Evolutionary conservation across 2,329 filamentous ascomycete species (phyloP).

Genomic region (Simplicillium sp.): DNA sequence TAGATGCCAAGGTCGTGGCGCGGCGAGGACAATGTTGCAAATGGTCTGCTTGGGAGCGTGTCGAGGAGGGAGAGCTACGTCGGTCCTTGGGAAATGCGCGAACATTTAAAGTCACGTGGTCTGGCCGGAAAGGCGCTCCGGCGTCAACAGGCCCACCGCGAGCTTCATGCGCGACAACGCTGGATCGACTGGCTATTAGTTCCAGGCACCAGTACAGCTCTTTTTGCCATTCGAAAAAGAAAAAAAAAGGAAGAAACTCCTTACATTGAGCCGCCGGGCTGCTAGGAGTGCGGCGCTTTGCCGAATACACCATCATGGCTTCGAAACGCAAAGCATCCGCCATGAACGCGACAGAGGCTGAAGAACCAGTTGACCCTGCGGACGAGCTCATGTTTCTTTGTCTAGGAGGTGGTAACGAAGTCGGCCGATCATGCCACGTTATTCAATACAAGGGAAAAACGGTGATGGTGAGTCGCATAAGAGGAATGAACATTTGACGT

Average conservation of each 20-base stretch:
- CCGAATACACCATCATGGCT: slow-evolving; percentile 53
- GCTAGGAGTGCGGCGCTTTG: background rate
- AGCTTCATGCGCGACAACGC: background rate
- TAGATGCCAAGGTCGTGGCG: background rate
- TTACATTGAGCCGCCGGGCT: background rate
- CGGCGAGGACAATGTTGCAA: slow-evolving; percentile 2
- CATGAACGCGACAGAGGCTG: slow-evolving; percentile 55
- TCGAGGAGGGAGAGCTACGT: slow-evolving; percentile 13
- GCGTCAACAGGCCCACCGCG: slow-evolving; percentile 3
- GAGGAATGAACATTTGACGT: too few species aligned
- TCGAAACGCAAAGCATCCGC: slow-evolving; percentile 81
- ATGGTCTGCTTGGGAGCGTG: slow-evolving; percentile 14
- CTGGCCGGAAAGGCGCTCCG: slow-evolving; percentile 6
- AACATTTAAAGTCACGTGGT: slow-evolving; percentile 34
- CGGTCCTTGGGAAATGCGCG: slow-evolving; percentile 20
- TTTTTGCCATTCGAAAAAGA: background rate
- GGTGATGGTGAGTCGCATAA: slow-evolving; percentile 64
- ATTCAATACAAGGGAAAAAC: slow-evolving; percentile 99
- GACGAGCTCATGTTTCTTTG: slow-evolving; percentile 94
- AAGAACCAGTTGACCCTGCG: slow-evolving; percentile 84
- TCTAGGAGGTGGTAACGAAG: slow-evolving; percentile 91
- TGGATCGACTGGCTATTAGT: too few species aligned
- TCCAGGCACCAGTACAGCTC: too few species aligned
- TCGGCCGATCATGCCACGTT: slow-evolving; percentile 94
- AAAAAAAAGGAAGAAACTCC: too few species aligned